phyloP scores from a whole-genome alignment of 1,139 yeast genomes.

The Geotrichum cucujoidarum region DNA sequence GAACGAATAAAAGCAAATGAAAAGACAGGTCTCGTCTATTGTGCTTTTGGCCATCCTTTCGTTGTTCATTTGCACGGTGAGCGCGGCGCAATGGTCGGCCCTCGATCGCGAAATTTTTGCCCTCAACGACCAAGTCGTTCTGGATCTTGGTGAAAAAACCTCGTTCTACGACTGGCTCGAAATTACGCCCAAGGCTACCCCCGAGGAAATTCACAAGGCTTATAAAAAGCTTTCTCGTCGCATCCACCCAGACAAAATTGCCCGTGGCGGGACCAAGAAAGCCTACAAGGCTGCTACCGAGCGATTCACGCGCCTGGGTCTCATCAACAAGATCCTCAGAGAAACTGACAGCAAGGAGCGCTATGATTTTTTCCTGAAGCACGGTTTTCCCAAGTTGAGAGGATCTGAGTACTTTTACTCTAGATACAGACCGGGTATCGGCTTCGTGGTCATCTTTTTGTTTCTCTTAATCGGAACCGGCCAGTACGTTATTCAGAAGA shows the following conservation, averaged over 20 bases:
- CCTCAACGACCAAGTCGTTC: conserved; percentile 59
- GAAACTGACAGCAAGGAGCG: conserved; percentile 55
- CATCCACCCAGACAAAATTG: conserved; percentile 77
- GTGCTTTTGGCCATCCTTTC: conserved; percentile 7
- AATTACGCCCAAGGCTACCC: conserved; percentile 39
- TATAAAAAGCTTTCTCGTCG: conserved; percentile 63
- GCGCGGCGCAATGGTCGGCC: conserved; percentile 40
- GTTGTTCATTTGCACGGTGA: conserved; percentile 15
- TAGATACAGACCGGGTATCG: conserved; percentile 48
- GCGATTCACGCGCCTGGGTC: conserved; percentile 68
- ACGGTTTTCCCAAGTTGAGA: conserved; percentile 84
- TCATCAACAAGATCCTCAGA: conserved; percentile 68
- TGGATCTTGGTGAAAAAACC: conserved; percentile 57
- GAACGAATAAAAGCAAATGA: not conserved
- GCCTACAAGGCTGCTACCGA: conserved; percentile 42
- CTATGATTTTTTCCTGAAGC: conserved; percentile 75
- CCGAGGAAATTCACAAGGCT: conserved; percentile 66
- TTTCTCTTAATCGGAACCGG: conserved; percentile 49
- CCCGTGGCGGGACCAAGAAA: conserved; percentile 51
- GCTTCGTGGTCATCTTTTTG: conserved; percentile 48
- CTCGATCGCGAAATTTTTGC: conserved; percentile 79
- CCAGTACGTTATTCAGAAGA: conserved; percentile 51
- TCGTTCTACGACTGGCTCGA: conserved; percentile 58
- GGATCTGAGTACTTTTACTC: conserved; percentile 38
- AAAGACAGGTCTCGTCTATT: conserved; percentile 2